Conservation (phyloP, 148 eudicot species). For the Camellia japonica region DNA sequence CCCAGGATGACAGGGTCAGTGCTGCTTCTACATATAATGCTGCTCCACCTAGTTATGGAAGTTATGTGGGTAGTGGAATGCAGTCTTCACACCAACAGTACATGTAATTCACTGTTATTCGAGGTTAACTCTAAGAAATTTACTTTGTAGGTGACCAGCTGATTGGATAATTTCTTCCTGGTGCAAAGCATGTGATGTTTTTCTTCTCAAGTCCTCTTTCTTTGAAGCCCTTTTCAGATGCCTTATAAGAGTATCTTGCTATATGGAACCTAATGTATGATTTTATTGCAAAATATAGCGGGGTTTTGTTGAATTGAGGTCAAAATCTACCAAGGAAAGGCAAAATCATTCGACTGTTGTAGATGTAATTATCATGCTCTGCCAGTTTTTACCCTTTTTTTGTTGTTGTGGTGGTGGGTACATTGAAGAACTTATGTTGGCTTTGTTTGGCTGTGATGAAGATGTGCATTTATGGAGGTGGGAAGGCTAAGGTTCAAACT, state of each 20-base stretch:
- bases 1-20: constrained; percentile 26
- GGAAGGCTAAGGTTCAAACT: too few species aligned
- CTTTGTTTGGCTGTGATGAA: too few species aligned
- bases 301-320: not conserved
- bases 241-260: not conserved
- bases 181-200: not conserved
- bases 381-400: not conserved
- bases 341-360: not conserved
- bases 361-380: too few species aligned
- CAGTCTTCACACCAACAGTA: constrained; percentile 35
- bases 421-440: too few species aligned
- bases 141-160: not conserved
- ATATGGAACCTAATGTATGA: not conserved
- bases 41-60: constrained; percentile 32
- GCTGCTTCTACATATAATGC: constrained; percentile 19
- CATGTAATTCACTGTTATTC: constrained; percentile 12
- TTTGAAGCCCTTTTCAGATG: not conserved
- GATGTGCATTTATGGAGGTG: too few species aligned
- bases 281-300: not conserved
- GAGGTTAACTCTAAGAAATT: not conserved
- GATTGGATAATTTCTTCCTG: not conserved
- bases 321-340: not conserved
- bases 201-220: too few species aligned
- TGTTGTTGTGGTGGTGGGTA: not conserved
- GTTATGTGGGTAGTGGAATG: constrained; percentile 18